phyloP scores from a whole-genome alignment of 768 basidiomycete genomes.

The Psilocybe cubensis region DNA sequence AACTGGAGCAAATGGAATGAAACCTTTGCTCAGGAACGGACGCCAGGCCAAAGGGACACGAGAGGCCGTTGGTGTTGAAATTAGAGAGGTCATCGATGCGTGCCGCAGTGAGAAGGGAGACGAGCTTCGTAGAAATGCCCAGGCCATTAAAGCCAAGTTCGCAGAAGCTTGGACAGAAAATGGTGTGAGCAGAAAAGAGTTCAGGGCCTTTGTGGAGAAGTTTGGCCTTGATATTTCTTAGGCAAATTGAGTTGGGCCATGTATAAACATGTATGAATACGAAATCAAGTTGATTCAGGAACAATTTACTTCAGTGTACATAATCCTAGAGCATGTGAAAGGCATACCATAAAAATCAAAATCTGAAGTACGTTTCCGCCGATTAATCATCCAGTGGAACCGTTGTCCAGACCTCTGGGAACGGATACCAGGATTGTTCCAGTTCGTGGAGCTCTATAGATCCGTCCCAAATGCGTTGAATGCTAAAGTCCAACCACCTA shows the following conservation, averaged over 20 bases:
- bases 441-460: constrained; percentile 31
- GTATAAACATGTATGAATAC: no score
- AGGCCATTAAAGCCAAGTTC: background rate
- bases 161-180: background rate
- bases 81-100: background rate
- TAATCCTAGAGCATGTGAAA: no score
- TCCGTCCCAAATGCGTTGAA: constrained; percentile 28
- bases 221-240: no score
- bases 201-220: background rate
- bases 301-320: no score
- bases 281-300: no score
- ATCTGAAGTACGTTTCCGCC: no score
- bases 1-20: background rate
- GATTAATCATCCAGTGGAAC: no score
- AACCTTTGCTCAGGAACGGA: background rate
- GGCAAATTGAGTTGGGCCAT: no score
- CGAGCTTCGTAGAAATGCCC: background rate
- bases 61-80: background rate
- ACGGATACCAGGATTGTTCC: constrained; percentile 40
- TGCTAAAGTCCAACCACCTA: constrained; percentile 43
- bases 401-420: constrained; percentile 42
- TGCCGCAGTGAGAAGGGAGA: background rate
- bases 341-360: no score
- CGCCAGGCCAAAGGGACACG: background rate
- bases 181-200: background rate